Percentiles rank a stretch among this genome's conserved stretches.
Evolutionary conservation across 495 filamentous ascomycete species (phyloP).

Genomic region (Xylaria curta): DNA sequence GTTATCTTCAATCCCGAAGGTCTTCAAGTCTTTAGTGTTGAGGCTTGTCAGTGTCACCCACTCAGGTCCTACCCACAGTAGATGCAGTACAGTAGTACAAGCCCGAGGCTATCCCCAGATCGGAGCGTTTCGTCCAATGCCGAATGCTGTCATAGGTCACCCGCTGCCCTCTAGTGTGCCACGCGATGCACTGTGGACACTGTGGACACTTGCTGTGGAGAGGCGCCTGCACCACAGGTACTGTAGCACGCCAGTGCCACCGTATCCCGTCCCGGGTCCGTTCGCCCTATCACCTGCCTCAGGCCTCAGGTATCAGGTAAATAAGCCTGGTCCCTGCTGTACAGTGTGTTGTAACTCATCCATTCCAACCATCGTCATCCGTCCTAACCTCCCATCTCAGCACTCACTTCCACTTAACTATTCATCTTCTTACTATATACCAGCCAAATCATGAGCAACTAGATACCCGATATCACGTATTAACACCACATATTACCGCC

Average conservation of each 20-base stretch:
- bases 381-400: slow-evolving; percentile 7
- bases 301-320: slow-evolving; percentile 16
- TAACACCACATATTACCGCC: neutral
- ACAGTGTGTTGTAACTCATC: neutral
- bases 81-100: too few species aligned
- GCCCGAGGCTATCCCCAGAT: slow-evolving; percentile 7
- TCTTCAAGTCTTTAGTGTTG: too few species aligned
- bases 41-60: too few species aligned
- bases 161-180: slow-evolving; percentile 12
- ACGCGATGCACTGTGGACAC: slow-evolving; percentile 15
- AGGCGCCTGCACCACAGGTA: neutral
- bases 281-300: slow-evolving; percentile 1
- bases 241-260: slow-evolving; percentile 3
- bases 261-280: slow-evolving; percentile 1
- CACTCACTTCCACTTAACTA: neutral
- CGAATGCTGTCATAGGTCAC: slow-evolving; percentile 24
- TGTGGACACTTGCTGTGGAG: slow-evolving; percentile 13
- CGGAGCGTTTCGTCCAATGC: neutral
- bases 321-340: slow-evolving; percentile 3
- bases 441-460: too few species aligned
- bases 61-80: too few species aligned
- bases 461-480: neutral
- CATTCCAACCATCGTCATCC: slow-evolving; percentile 22
- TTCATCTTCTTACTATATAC: neutral
- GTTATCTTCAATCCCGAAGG: too few species aligned